Base-by-base conservation (phyloP, 2,329 filamentous ascomycete species). In the Davidsoniella neocaledoniae region DNA sequence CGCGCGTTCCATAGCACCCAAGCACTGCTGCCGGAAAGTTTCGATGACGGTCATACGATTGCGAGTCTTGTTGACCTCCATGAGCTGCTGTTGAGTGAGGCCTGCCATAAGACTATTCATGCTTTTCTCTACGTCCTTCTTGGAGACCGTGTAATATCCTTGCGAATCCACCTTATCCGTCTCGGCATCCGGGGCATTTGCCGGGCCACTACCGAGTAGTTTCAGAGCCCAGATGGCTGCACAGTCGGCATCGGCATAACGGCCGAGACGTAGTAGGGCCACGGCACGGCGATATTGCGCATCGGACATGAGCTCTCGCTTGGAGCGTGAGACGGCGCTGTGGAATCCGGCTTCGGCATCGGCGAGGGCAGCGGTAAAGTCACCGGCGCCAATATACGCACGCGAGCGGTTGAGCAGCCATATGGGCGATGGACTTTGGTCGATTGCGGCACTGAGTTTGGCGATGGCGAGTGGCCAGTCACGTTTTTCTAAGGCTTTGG, bases 341-440 rank as follows among this genome's bases (percentile, higher is more conserved):
- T 72, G 65, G 48, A 83, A 73, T 2, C 79, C 83, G 44, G 72
- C 70, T 54, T 86, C 77, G 37, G 81, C 79, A 63, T 88, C 83
- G 38, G 67, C 68, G 42, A 91, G 73, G 1, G 86, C 83, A 19
- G 74, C 70, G 2, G 76, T 68, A 50, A 76, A 71, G 46, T 77
- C 68, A 56, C 70, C 69, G 2, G 73, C 69, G 53, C 83, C 76
- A 46, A 85, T 73, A 60, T 87, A 81, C 38, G 86, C 86, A 40
- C 80, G 86, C 4, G 86, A 83, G 17, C 90, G 85, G 56, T 83
- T 79, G 55, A 91, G 76, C 54, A 90, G 81, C 76, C 91, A 95
- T 45, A 74, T 66, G 1, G 86, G 83, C 2, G 84, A 86, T 38
- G 68, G 69, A 0, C 81, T 78, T 10, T 70, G 70, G 54, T 76